Evolutionary conservation across 2,329 filamentous ascomycete genomes (phyloP), one percentile per base, ranked within the genome.

Genomic region (Akanthomyces uredinophilus): DNA sequence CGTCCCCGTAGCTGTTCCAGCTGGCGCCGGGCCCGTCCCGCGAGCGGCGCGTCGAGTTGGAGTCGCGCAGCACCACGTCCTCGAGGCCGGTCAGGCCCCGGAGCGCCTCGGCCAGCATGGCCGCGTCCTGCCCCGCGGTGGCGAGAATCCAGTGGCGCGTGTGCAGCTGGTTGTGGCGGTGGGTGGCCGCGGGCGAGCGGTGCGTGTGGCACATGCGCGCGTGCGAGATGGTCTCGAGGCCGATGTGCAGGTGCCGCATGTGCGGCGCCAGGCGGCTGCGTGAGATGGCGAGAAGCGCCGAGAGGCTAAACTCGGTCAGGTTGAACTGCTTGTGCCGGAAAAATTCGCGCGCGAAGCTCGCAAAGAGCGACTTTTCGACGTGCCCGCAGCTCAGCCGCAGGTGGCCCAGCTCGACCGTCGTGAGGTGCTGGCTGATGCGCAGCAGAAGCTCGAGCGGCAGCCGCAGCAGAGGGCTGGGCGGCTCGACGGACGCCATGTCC

Each of bases 271-370:
- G 65, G 0, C 76, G 74, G 20, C 75, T 78, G 61, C 78, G 75
- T n/a, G 82, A 79, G 41, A 85, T 83, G 68, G 81, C 75, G 70
- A 81, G 65, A 13, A 88, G 75, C 0, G 80, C 76, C 58, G 82
- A 77, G 11, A 88, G 73, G 66, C 86, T 88, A 66, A 77, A 72
- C 39, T 82, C 75, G 1, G 80, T 81, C 60, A 88, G 68, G 82
- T 87, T 86, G 72, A 89, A 90, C 68, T 89, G 86, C 67, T 82
- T 84, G 70, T 84, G 85, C 56, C 75, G 77, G 72, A 90, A 90
- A 76, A 87, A 90, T 65, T 88, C 85, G 27, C 75, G 75, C 32
- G 81, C 77, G 66, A 89, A 89, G 39, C 76, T 76, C 54, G 79
- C 75, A 70, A 84, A 83, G 14, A 88, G 74, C 1, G 76, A 74